Evolutionary conservation across 1,284 basidiomycete species (phyloP), one percentile per base, ranked within the genome.

Genomic region (Tausonia pullulans): DNA sequence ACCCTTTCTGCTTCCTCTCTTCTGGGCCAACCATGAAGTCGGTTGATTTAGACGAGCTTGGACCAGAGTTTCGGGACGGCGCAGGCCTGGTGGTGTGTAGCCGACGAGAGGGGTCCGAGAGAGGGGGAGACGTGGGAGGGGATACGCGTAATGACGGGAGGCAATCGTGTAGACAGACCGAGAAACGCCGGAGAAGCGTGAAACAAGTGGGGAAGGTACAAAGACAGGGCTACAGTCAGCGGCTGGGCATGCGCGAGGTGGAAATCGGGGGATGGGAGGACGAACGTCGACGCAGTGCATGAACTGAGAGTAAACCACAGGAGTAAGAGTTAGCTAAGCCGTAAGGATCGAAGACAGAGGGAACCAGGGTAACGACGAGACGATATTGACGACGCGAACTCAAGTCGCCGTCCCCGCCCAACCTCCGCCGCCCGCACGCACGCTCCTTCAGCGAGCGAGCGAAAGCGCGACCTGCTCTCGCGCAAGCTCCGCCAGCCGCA

Each of bases 241-340:
- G 59, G 58, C 55, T 57, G 65, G 68, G 69, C 69, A 62, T 54
- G 11, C 27, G 50, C 57, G 9, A 57, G 39, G 56, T 45, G 45
- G 56, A 39, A 27, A 6, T 45, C 10, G 13, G 27, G 3, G 58
- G 16, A 39, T 3, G 16, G 54, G 55, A 40, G 40, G 54, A 79
- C 85, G 67, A 76, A 90, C 88, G 70, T 92, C 88, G 68, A 86
- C 87, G 72, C 89, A 91, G 79, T 92, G 90, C 88, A 92, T 90
- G 84, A 88, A 77, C 87, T 89, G 70, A 40, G 43, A 51, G 67
- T 48, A 58, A 62, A 58, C 16, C 7, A 48, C 13, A 41, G 62
- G 13, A 77, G 87, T 89, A 70, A 40, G 43, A 51, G 67, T 48
- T 58, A 62, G 60, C 16, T 7, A 48, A 10, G 41, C 61, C 13